Evolutionary conservation across 306 rosid genomes (phyloP), one percentile per base, ranked within the genome.

Genomic region (Chamaecrista fasciculata): DNA sequence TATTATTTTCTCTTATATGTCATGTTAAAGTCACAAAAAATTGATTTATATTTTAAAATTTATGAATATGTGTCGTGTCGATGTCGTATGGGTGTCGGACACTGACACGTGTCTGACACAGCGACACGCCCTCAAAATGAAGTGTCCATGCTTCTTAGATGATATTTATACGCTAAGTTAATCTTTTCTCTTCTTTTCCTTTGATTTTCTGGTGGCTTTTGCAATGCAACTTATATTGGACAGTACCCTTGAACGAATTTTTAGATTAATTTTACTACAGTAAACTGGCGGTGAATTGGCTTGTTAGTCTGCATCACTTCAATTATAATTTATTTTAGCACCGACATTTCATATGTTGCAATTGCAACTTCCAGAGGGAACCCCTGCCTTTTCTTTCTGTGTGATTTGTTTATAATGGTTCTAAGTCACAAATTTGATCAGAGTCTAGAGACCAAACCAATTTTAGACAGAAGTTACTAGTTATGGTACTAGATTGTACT

Each of bases 321-420:
- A 16, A 33, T 56, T 29, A n/a, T 29, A 3, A 39, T 28, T 56
- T 56, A 15, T 29, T 56, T 28, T 29, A 7, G 16, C 8, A n/a
- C 4, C 52, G 26, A 21, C 51, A 8, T 51, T 62, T 47, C 71
- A 4, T 70, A 24, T 36, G 33, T 60, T 61, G 49, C 33, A 62
- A 39, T 46, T 29, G 26, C 16, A 43, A 53, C 14, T 42, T 15
- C 18, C n/a, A 21, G 48, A 50, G 60, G 31, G 64, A 46, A 69
- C 62, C 14, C 23, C 40, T 55, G 61, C 73, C 12, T 34, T 29
- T 40, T n/a, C n/a, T n/a, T n/a, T n/a, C n/a, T 26, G 59, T 50
- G 15, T 4, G n/a, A 65, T 56, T 70, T 66, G 16, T 37, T 66
- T 60, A 19, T 12, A 3, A 18, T 44, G 57, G 21, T 34, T 60